A percentile compares a stretch with the other conserved stretches of the same genome.
These are phyloP conservation scores for Primulina eburnea DNA, from an alignment of 257 asterid species.

Conservation along the genomic window DNA sequence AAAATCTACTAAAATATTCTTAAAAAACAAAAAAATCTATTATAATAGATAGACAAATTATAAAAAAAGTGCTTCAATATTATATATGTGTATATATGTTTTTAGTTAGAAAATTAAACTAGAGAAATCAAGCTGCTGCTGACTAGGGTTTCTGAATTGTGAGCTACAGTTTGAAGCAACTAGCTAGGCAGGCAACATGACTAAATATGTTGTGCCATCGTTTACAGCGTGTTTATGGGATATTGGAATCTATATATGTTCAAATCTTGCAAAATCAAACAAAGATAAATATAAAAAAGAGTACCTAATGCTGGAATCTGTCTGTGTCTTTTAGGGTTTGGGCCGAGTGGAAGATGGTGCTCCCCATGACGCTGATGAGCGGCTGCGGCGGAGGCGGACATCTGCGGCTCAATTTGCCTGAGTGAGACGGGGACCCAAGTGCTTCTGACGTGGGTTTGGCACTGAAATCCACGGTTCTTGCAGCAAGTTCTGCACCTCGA, in stretches of 20 bases:
- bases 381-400: too few relatives aligned
- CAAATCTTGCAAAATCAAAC: neutral
- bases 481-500: neutral
- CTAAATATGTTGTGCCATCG: slow-evolving; percentile 18
- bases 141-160: too few relatives aligned
- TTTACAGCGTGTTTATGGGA: slow-evolving; percentile 23
- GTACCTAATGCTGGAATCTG: slow-evolving; percentile 46
- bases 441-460: neutral
- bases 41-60: too few relatives aligned
- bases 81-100: too few relatives aligned
- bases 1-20: too few relatives aligned
- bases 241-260: slow-evolving; percentile 26
- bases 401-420: too few relatives aligned
- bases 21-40: too few relatives aligned
- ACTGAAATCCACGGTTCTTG: neutral
- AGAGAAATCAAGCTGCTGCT: neutral
- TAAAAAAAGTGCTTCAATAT: too few relatives aligned
- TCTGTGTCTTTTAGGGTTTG: slow-evolving; percentile 66
- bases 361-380: too few relatives aligned
- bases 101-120: too few relatives aligned
- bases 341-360: slow-evolving; percentile 30
- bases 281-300: neutral
- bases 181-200: too few relatives aligned
- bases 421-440: neutral
- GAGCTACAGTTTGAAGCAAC: too few relatives aligned